These are phyloP conservation scores for Lipomyces kockii DNA, from an alignment of 805 yeast genomes.

Conservation along the genomic window DNA sequence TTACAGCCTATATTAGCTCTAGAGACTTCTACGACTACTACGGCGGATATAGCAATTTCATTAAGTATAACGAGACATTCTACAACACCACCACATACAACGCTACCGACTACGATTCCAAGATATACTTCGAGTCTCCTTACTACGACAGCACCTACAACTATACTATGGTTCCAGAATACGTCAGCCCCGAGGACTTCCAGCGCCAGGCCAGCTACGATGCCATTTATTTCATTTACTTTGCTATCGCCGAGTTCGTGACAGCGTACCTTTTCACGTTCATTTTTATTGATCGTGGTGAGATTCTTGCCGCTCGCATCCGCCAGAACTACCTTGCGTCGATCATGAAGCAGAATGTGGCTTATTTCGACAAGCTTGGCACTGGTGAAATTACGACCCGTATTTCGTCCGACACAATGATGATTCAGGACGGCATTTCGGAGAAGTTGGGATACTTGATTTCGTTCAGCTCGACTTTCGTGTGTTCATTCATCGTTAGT, in stretches of 20 bases:
- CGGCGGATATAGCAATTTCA: constrained; percentile 7
- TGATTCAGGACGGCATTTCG: constrained; percentile 51
- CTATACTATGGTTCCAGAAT: constrained; percentile 8
- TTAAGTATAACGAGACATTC: constrained; percentile 8
- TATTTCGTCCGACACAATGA: constrained; percentile 49
- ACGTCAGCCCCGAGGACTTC: constrained; percentile 41
- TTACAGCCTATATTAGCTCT: constrained; percentile 41
- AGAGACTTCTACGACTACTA: constrained; percentile 19
- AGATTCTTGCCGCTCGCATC: constrained; percentile 49
- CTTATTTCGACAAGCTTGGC: constrained; percentile 50
- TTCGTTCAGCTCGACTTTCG: constrained; percentile 48
- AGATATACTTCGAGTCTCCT: constrained; percentile 2
- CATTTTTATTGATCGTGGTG: constrained; percentile 49
- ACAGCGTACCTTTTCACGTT: constrained; percentile 44
- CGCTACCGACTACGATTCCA: constrained; percentile 4
- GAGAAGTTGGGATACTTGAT: constrained; percentile 50
- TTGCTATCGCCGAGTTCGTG: constrained; percentile 45
- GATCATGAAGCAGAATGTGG: constrained; percentile 49
- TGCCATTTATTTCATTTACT: constrained; percentile 48
- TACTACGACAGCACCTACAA: not conserved
- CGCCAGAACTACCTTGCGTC: constrained; percentile 47
- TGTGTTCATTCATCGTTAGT: constrained; percentile 47
- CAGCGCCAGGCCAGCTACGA: constrained; percentile 40
- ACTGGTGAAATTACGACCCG: constrained; percentile 52
- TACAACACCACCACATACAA: constrained; percentile 18